A percentile compares a stretch with the other conserved stretches of the same genome.
These are phyloP conservation scores for Ophiostoma piceae DNA, from an alignment of 2,329 filamentous ascomycete genomes.

Conservation along the genomic window DNA sequence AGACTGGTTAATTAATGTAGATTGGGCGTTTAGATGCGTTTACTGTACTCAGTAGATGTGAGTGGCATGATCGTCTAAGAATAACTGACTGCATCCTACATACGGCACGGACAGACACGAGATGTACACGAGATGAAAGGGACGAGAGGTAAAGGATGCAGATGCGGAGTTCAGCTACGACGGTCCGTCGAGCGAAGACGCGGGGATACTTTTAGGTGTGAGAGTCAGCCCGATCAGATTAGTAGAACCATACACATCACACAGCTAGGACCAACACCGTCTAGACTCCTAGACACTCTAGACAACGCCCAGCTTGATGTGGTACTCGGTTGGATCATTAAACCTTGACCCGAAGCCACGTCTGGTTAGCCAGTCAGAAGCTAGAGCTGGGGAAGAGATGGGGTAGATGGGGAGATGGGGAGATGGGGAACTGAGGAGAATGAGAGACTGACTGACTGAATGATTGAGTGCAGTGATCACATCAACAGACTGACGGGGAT, in stretches of 20 bases:
- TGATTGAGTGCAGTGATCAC: neutral
- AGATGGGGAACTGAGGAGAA: neutral
- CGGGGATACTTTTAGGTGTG: neutral
- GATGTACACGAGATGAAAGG: neutral
- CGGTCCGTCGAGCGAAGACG: neutral
- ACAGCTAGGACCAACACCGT: no score
- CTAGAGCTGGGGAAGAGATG: neutral
- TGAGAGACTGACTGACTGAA: neutral
- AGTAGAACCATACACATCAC: neutral
- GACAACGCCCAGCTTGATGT: neutral
- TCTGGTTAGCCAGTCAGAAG: neutral
- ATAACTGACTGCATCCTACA: neutral
- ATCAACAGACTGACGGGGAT: neutral
- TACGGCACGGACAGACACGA: neutral
- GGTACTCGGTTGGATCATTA: constrained; percentile 3
- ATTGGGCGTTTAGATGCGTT: no score
- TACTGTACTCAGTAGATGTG: no score
- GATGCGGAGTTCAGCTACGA: constrained; percentile 4
- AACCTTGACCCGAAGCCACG: neutral
- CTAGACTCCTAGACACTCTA: neutral
- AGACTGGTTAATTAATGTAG: neutral
- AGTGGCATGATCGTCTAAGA: neutral
- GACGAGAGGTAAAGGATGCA: neutral
- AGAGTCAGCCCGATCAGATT: neutral
- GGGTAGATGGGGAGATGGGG: neutral